Base-by-base conservation (phyloP, 2,329 filamentous ascomycete species). In the Gremmenia infestans region DNA sequence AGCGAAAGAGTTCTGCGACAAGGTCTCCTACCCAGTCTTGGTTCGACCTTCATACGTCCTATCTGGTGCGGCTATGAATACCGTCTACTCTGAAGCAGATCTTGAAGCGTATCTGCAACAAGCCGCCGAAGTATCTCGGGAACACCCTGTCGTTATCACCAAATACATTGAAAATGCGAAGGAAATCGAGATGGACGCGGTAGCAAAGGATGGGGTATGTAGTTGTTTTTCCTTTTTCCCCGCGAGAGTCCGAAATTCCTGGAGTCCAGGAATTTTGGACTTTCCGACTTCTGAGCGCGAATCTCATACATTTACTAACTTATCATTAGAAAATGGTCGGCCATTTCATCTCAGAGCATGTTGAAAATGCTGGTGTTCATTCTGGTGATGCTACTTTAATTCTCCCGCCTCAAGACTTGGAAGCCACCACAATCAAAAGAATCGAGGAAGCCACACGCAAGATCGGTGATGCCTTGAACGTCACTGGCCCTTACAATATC, bases 111-210 rank as follows among this genome's bases (percentile, higher is more conserved):
- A 95, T 73, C 80, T 99, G 46, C 83, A 89, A 62, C 93, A 97
- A 74, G 94, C 94, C 53, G 89, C 83, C 6, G 92, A 96, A 63
- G 94, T 99, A 48, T 97, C 94, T 5, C 86, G 89, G 60, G 93
- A 97, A 60, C 90, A 97, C 72, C 94, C 94, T 0, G 94, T 99
- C 11, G 94, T 99, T 59, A 97, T 99, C 69, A 97, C 93, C 59
- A 99, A 99, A 77, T 99, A 97, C 76, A 97, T 99, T 64, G 94
- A 99, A 78, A 94, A 96, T 64, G 94, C 94, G 63, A 97, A 99
- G 79, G 94, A 99, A 73, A 97, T 99, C 61, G 94, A 99, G 74
- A 97, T 99, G 94, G 94, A 99, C 67, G 94, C 94, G 42, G 94
- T 99, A 46, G 94, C 93, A 53, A 87, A 86, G 67, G 88, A 95